A percentile compares a stretch with the other conserved stretches of the same genome.
phyloP scores from a whole-genome alignment of 352 stramenopile species.

The Phytophthora pseudosyringae region DNA sequence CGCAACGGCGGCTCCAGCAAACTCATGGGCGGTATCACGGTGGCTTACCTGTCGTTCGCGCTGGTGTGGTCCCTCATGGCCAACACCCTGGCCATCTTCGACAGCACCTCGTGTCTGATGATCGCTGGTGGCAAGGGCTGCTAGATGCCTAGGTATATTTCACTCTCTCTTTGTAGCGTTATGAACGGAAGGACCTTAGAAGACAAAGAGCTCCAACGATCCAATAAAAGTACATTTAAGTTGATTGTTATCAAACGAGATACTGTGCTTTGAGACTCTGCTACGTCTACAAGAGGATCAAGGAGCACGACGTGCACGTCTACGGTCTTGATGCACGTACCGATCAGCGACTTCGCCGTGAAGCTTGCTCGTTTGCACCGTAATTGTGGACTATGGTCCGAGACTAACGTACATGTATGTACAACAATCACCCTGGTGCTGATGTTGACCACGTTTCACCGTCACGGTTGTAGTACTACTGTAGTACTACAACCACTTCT shows the following conservation, averaged over 20 bases:
- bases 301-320: too few species aligned
- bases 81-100: conserved; percentile 47
- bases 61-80: conserved; percentile 47
- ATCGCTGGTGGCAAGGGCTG: conserved; percentile 51
- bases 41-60: conserved; percentile 44
- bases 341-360: too few species aligned
- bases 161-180: conserved; percentile 15
- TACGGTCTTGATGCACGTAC: too few species aligned
- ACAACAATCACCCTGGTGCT: too few species aligned
- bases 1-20: conserved; percentile 42
- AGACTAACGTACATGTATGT: too few species aligned
- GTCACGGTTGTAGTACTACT: too few species aligned
- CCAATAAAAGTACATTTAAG: conserved; percentile 30
- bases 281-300: too few species aligned
- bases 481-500: too few species aligned
- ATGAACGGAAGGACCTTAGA: conserved; percentile 26
- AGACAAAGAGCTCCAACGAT: conserved; percentile 8
- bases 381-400: too few species aligned
- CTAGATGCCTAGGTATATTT: conserved; percentile 9
- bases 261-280: too few species aligned
- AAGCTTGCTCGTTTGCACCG: too few species aligned
- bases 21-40: conserved; percentile 39
- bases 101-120: conserved; percentile 45
- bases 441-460: too few species aligned
- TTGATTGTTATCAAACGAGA: conserved; percentile 19